Evolutionary conservation across 2,329 filamentous ascomycete genomes (phyloP).

Genomic region (Aureobasidium sp.): DNA sequence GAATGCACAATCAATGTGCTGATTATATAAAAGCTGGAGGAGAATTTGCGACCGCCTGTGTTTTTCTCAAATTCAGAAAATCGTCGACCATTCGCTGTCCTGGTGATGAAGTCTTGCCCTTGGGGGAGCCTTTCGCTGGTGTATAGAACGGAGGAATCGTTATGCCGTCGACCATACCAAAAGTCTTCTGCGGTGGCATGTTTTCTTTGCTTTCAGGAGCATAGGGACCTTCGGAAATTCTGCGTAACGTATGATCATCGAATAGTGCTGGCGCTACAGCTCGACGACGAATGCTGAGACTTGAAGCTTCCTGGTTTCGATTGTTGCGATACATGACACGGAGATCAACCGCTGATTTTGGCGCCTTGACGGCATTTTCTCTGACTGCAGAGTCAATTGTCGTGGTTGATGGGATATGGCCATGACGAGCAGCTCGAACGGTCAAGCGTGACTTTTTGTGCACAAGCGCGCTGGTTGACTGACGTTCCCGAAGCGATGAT

Average conservation of each 20-base stretch:
- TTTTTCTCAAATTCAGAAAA: constrained; percentile 15
- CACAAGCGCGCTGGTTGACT: background rate
- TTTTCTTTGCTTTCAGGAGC: constrained; percentile 18
- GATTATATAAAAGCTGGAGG: constrained; percentile 12
- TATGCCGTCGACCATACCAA: constrained; percentile 7
- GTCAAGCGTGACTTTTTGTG: background rate
- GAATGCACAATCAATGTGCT: constrained; percentile 13
- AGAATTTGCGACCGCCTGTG: background rate
- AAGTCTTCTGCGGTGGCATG: constrained; percentile 10
- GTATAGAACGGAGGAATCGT: constrained; percentile 18
- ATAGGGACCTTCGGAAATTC: constrained; percentile 31
- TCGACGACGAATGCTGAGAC: constrained; percentile 19
- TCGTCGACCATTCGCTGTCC: constrained; percentile 19
- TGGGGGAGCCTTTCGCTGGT: constrained; percentile 15
- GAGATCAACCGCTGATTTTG: constrained; percentile 30
- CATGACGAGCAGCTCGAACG: constrained; percentile 10
- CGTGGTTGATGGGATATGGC: background rate
- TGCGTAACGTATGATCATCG: constrained; percentile 28
- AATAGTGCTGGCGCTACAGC: constrained; percentile 17
- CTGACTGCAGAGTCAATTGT: constrained; percentile 4
- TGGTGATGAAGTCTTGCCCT: constrained; percentile 15
- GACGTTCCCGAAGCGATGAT: background rate
- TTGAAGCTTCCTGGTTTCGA: constrained; percentile 11
- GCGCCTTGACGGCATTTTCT: constrained; percentile 8
- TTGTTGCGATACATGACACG: constrained; percentile 28